Base-by-base conservation (phyloP, 768 basidiomycete genomes). In the Pilatotrama ljubarskyi region DNA sequence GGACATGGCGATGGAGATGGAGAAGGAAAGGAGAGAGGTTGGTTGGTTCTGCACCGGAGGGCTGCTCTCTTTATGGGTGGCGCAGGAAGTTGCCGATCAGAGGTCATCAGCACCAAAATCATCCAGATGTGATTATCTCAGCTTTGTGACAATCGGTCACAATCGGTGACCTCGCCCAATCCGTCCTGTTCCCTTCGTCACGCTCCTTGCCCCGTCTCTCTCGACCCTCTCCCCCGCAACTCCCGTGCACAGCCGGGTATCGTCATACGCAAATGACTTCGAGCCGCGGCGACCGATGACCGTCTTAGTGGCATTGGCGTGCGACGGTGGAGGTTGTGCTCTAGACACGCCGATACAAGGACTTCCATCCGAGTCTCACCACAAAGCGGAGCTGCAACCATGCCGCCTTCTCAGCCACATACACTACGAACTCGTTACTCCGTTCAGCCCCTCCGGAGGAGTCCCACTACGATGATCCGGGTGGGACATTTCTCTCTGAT, bases 121-220 rank as follows among this genome's bases (percentile, higher is more conserved):
- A 61, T 59, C 49, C 63, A 32, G 55, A 58, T 63, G 42, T 38
- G 58, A 65, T 62, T 54, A 64, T 67, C 63, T 60, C 49, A 58
- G 51, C 60, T 56, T 55, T 29, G 66, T 67, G 61, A 67, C 66
- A 67, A 67, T 67, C 66, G 57, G 66, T 67, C 63, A 67, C 66
- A 44, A 67, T 67, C 66, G 56, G 61, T 63, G 37, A 62, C 62
- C 26, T 22, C 13, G 18, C 59, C 59, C 44, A 41, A 48, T 53
- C 24, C 36, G 36, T 38, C 22, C 55, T 38, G 22, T 48, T 53
- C 43, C 51, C 15, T 35, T 32, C 35, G 43, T 51, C 49, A 58
- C 41, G 25, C 40, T 37, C 37, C 40, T n/a, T n/a, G n/a, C 18
- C 15, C 3, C 22, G 17, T 38, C 32, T 32, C 25, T 52, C 38